Conservation (phyloP, 331 rosid genomes). For the Saraca asoca region DNA sequence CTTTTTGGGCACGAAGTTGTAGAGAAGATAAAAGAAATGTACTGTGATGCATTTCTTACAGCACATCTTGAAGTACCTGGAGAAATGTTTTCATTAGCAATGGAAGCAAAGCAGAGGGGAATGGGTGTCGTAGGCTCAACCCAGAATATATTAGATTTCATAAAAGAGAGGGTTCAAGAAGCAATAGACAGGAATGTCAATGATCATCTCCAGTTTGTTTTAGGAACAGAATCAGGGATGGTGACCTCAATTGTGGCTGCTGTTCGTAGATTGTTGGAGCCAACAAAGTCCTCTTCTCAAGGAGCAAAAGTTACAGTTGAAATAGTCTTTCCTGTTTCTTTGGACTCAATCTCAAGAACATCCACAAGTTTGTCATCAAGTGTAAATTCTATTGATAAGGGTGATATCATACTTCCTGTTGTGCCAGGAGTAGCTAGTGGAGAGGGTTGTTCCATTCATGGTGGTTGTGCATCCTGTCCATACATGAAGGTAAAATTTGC, state of each 20-base stretch:
- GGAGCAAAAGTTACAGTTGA: slow-evolving; percentile 70
- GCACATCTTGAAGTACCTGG: slow-evolving; percentile 99
- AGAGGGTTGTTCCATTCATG: slow-evolving; percentile 93
- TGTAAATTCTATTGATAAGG: slow-evolving; percentile 42
- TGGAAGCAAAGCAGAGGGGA: slow-evolving; percentile 98
- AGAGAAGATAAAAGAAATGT: slow-evolving; percentile 85
- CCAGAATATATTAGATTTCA: slow-evolving; percentile 83
- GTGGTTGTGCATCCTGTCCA: slow-evolving; percentile 99
- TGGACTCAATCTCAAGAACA: slow-evolving; percentile 76
- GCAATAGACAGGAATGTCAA: slow-evolving; percentile 76
- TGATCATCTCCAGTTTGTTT: slow-evolving; percentile 86
- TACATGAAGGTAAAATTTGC: slow-evolving; percentile 87
- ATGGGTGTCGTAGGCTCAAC: slow-evolving; percentile 98
- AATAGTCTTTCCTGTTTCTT: slow-evolving; percentile 92
- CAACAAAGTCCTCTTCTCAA: slow-evolving; percentile 47
- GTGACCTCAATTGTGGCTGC: slow-evolving; percentile 88
- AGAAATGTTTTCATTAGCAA: slow-evolving; percentile 94
- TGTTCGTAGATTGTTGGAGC: slow-evolving; percentile 65
- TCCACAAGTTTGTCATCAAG: slow-evolving; percentile 51
- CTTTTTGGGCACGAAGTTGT: slow-evolving; percentile 94
- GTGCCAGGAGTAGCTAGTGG: slow-evolving; percentile 89
- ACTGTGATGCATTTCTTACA: slow-evolving; percentile 90
- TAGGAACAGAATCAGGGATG: slow-evolving; percentile 98
- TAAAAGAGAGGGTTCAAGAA: slow-evolving; percentile 78
- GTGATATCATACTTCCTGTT: slow-evolving; percentile 60